phyloP scores from a whole-genome alignment of 768 basidiomycete species.

The Hypsizygus marmoreus region DNA sequence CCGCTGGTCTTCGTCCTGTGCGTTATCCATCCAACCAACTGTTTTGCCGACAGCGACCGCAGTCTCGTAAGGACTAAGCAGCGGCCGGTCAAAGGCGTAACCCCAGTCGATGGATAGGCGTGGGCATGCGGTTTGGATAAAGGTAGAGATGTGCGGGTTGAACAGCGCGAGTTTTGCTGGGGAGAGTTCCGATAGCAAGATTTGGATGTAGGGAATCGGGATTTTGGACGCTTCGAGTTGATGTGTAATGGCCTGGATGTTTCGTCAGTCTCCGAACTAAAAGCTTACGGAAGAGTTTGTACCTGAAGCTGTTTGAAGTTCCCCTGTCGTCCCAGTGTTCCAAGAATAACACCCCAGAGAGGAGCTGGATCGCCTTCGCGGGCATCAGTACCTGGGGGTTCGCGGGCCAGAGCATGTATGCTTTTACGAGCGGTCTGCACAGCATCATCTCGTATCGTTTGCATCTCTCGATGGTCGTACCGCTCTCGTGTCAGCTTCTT shows the following conservation, averaged over 20 bases:
- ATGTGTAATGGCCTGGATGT: slow-evolving; percentile 64
- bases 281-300: background rate
- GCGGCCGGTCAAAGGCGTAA: slow-evolving; percentile 87
- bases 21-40: slow-evolving; percentile 62
- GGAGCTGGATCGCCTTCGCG: slow-evolving; percentile 18
- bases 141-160: slow-evolving; percentile 77
- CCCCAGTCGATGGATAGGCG: slow-evolving; percentile 99
- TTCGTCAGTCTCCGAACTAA: background rate
- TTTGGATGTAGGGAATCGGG: slow-evolving; percentile 78
- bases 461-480: slow-evolving; percentile 91
- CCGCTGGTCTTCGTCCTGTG: slow-evolving; percentile 20
- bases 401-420: slow-evolving; percentile 38
- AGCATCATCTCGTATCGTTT: slow-evolving; percentile 67
- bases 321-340: slow-evolving; percentile 94
- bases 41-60: slow-evolving; percentile 77
- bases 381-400: slow-evolving; percentile 5
- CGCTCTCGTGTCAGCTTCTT: slow-evolving; percentile 94
- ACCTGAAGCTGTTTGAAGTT: slow-evolving; percentile 87
- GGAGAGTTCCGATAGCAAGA: slow-evolving; percentile 95
- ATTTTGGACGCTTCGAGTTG: slow-evolving; percentile 59
- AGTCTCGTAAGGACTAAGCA: slow-evolving; percentile 93
- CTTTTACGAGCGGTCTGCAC: slow-evolving; percentile 73
- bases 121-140: slow-evolving; percentile 96
- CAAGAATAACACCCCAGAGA: slow-evolving; percentile 92
- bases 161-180: slow-evolving; percentile 91